Base-by-base conservation (phyloP, 257 asterid genomes). In the Mentha longifolia region DNA sequence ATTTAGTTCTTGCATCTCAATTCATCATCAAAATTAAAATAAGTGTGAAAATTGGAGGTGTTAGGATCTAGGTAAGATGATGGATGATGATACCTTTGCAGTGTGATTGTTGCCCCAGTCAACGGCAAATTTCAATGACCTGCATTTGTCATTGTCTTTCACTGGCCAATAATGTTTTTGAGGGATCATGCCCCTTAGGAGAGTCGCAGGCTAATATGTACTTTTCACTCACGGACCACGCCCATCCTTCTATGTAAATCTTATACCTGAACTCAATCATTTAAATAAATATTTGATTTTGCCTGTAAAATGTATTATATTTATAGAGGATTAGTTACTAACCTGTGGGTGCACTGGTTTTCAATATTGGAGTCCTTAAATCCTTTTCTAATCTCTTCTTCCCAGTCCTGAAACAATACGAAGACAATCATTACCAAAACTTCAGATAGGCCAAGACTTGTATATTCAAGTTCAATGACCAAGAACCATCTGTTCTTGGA, bases 201-300 rank as follows among this genome's bases (percentile, higher is more conserved):
- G 98, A 92, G 68, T 92, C 66, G 42, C 98, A 92, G 6, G 97
- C 98, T 5, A 92, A 77, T 35, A 92, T 92, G 49, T 88, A 92
- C 42, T 92, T 92, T 41, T 92, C 93, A 28, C 98, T 92, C 65
- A 88, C 97, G 0, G 98, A 90, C 96, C 97, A 90, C 5, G 84
- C 95, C 78, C 76, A 80, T 76, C 98, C 98, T 83, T 92, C 98
- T 46, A 92, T 85, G 22, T 88, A 92, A 5, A 92, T 92, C 73
- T 90, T 92, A 76, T 92, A 90, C 78, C 98, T 92, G 79, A 3
- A 52, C 3, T 52, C 3, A n/a, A 5, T 6, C 6, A 39, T 39
- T 39, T 7, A 16, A 31, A 31, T 31, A 3, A 2, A 31, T 31
- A 31, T 31, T 31, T 31, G 35, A 31, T 31, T 31, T 3, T 5